Percentiles rank a stretch among this genome's conserved stretches.
These are phyloP conservation scores for Rhodotorula babjevae DNA, from an alignment of 768 basidiomycete genomes.

Conservation along the genomic window DNA sequence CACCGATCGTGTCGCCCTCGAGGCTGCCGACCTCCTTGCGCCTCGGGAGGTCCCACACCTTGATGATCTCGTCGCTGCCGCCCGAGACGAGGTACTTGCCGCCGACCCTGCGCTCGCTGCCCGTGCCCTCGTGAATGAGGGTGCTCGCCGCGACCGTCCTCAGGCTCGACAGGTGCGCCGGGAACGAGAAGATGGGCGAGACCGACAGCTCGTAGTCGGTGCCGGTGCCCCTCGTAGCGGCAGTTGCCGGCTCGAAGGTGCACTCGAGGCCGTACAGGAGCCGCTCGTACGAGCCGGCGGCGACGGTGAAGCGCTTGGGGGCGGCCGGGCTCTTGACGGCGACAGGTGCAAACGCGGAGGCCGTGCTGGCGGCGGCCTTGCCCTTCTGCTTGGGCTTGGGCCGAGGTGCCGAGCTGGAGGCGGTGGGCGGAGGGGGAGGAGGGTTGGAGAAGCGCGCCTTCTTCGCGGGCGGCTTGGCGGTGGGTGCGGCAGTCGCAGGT, in stretches of 20 bases:
- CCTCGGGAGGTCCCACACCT: constrained; percentile 89
- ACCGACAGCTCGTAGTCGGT: constrained; percentile 50
- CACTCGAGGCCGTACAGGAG: constrained; percentile 57
- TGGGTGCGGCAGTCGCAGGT: neutral
- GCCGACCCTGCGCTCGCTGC: constrained; percentile 56
- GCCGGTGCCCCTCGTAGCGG: constrained; percentile 12
- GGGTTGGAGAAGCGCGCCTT: constrained; percentile 31
- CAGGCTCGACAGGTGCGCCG: constrained; percentile 89
- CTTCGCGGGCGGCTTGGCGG: constrained; percentile 5
- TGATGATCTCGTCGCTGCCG: constrained; percentile 91
- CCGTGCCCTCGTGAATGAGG: constrained; percentile 8
- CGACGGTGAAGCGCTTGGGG: constrained; percentile 65
- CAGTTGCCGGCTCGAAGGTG: constrained; percentile 41
- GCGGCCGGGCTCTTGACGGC: constrained; percentile 20
- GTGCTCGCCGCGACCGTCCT: constrained; percentile 76
- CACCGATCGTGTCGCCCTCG: constrained; percentile 84
- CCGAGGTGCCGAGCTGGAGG: no score
- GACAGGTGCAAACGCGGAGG: neutral
- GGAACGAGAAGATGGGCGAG: constrained; percentile 88
- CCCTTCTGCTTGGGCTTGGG: constrained; percentile 1
- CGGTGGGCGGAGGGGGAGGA: neutral
- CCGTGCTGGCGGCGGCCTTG: neutral
- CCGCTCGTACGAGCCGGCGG: constrained; percentile 94
- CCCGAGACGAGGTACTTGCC: constrained; percentile 96
- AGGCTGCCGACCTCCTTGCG: constrained; percentile 90